phyloP scores from a whole-genome alignment of 306 rosid genomes.

The Ormosia emarginata region DNA sequence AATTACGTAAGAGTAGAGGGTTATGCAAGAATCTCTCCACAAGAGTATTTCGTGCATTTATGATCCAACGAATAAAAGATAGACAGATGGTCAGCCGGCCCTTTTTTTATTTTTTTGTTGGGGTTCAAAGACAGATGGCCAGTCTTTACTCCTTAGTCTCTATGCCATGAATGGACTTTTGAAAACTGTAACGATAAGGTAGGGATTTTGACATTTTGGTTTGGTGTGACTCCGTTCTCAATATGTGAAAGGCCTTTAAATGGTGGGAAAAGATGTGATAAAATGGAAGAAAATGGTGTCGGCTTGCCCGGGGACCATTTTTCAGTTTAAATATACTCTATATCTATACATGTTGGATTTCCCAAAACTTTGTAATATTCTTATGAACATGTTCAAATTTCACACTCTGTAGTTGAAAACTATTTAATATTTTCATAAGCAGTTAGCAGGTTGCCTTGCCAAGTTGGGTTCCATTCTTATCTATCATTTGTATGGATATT shows the following conservation, averaged over 20 bases:
- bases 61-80: slow-evolving; percentile 3
- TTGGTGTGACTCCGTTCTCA: slow-evolving; percentile 44
- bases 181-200: slow-evolving; percentile 39
- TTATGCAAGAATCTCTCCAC: neutral
- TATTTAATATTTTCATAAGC: neutral
- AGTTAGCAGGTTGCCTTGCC: neutral
- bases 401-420: slow-evolving; percentile 31
- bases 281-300: slow-evolving; percentile 17
- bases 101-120: neutral
- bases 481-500: neutral
- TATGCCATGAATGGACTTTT: slow-evolving; percentile 21
- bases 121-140: neutral
- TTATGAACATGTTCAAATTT: neutral
- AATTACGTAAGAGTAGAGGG: neutral
- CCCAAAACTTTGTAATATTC: neutral
- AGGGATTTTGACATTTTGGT: slow-evolving; percentile 6
- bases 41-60: neutral
- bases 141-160: neutral
- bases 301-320: slow-evolving; percentile 22
- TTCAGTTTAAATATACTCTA: neutral
- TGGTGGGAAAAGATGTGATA: slow-evolving; percentile 26
- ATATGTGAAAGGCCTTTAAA: neutral
- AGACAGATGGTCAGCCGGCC: neutral
- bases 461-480: neutral
- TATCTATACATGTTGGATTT: neutral